Evolutionary conservation across 768 basidiomycete genomes (phyloP).

Genomic region (Kwoniella sp.): DNA sequence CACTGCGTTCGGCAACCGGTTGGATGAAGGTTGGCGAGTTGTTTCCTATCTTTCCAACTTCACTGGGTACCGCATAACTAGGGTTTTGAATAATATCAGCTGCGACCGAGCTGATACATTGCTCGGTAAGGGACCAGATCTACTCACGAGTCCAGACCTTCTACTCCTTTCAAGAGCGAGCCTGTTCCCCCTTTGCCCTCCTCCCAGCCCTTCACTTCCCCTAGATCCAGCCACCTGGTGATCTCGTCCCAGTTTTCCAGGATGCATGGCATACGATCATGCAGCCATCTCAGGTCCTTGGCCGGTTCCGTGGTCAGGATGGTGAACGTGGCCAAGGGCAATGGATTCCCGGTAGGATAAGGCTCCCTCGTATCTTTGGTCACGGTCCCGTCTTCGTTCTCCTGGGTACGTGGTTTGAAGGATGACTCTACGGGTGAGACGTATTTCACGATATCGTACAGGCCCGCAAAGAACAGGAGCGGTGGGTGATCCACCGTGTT

Average conservation of each 20-base stretch:
- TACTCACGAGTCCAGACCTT: constrained; percentile 63
- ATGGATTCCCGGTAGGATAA: constrained; percentile 48
- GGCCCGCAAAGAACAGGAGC: constrained; percentile 78
- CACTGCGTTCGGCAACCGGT: constrained; percentile 71
- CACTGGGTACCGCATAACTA: constrained; percentile 82
- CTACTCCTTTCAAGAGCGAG: constrained; percentile 60
- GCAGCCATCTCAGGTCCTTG: constrained; percentile 74
- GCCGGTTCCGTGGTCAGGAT: constrained; percentile 80
- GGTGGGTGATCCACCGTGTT: constrained; percentile 35
- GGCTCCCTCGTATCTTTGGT: constrained; percentile 30
- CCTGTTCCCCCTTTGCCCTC: constrained; percentile 58
- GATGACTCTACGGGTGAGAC: constrained; percentile 33
- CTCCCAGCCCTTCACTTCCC: constrained; percentile 64
- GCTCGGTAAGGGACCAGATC: too few relatives aligned
- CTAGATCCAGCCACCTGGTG: constrained; percentile 72
- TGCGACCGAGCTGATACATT: too few relatives aligned
- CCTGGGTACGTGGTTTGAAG: constrained; percentile 39
- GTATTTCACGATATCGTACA: constrained; percentile 68
- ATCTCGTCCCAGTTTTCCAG: constrained; percentile 63
- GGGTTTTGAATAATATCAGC: too few relatives aligned
- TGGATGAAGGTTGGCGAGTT: constrained; percentile 78
- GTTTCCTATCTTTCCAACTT: constrained; percentile 83
- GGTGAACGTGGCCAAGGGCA: constrained; percentile 72
- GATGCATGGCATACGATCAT: constrained; percentile 76
- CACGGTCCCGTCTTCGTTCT: too few relatives aligned